Evolutionary conservation across 2,329 filamentous ascomycete genomes (phyloP), one percentile per base, ranked within the genome.

Genomic region (Diaporthe sp.): DNA sequence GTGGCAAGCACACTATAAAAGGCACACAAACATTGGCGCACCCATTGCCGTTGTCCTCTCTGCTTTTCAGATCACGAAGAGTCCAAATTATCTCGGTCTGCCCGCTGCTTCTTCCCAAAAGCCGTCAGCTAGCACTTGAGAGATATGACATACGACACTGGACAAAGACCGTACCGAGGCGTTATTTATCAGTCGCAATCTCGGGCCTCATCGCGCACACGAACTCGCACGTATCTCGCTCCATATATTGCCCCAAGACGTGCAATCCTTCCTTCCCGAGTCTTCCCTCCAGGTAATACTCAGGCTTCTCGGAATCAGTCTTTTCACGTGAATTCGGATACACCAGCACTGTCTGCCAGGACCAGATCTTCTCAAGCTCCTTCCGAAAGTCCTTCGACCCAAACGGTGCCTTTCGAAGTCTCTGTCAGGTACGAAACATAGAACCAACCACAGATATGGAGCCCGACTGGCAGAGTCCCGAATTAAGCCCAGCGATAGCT

Each of bases 131-230:
- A 10, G 34, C 1, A 34, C 34, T 34, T 34, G 7, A 34, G 8
- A 49, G 53, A 20, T 1, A 60, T 71, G 68, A 44, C 28, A 34
- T 60, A 71, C 28, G 49, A 71, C 17, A 20, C 68, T n/a, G 34
- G 68, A 25, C 68, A 71, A 25, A 28, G 15, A n/a, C 53, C 68
- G 28, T 60, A 71, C 20, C 68, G 68, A 37, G 53, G 53, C 47
- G 39, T 58, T 22, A 15, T 44, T 13, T 49, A 60, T 49, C 68
- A 60, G 9, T 60, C 53, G 39, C 39, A 28, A 25, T 37, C 63
- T 37, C 55, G 8, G 4, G 25, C 8, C 13, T 60, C 53, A 28
- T 49, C 39, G 6, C 22, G 3, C 7, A 1, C 15, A 37, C 31
- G 7, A n/a, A 37, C 2, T 34, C 25, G 22, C 8, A 25, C 20